Evolutionary conservation across 2,329 filamentous ascomycete species (phyloP).

Genomic region (Verticillium nonalfalfae): DNA sequence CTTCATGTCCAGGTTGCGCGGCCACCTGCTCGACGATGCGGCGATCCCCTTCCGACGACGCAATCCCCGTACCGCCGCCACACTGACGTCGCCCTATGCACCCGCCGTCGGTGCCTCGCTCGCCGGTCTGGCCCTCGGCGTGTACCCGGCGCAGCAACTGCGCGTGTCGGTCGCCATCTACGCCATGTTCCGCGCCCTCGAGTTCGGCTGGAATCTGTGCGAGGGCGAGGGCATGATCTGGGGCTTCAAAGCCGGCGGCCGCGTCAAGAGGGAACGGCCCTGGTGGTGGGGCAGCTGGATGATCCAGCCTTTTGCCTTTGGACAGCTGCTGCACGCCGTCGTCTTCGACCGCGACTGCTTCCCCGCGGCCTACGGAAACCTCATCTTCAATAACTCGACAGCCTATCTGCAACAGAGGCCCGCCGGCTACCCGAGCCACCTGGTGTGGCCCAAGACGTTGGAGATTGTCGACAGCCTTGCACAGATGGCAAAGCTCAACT

Average conservation of each 20-base stretch:
- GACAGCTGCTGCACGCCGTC: constrained; percentile 69
- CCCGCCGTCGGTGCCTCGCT: constrained; percentile 87
- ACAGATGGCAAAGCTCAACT: constrained; percentile 72
- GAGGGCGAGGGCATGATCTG: constrained; percentile 67
- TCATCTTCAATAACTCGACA: constrained; percentile 64
- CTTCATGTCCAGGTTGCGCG: constrained; percentile 75
- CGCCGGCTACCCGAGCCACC: constrained; percentile 54
- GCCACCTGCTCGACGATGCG: constrained; percentile 71
- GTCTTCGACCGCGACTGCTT: constrained; percentile 73
- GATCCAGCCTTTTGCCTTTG: constrained; percentile 68
- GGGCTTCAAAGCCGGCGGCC: constrained; percentile 45
- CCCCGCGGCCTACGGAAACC: constrained; percentile 43
- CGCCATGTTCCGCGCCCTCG: constrained; percentile 70
- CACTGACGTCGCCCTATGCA: constrained; percentile 76
- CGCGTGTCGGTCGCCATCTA: constrained; percentile 80
- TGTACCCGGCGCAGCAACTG: constrained; percentile 60
- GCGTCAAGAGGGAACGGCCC: constrained; percentile 58
- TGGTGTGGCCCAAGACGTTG: constrained; percentile 69
- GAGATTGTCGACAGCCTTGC: constrained; percentile 77
- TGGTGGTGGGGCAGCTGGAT: constrained; percentile 85
- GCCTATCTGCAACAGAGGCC: constrained; percentile 75
- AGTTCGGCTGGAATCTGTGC: constrained; percentile 79
- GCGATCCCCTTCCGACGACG: constrained; percentile 75
- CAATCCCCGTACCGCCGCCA: constrained; percentile 69
- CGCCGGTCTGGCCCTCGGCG: constrained; percentile 74